Base-by-base conservation (phyloP, 371 early-diverging fungal species). In the Dipsacomyces acuminosporus region DNA sequence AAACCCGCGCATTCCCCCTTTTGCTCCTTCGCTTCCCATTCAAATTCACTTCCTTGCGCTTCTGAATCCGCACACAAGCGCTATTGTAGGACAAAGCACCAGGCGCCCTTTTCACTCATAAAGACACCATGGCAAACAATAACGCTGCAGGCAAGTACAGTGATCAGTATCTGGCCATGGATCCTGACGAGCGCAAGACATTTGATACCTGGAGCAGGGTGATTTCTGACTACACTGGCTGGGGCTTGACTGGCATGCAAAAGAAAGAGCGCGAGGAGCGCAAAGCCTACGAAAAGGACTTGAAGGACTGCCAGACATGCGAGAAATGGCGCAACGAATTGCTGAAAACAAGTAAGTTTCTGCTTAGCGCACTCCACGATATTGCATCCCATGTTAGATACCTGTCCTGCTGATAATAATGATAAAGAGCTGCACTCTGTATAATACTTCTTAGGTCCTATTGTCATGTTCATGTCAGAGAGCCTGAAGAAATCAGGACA, bases 391-490 rank as follows among this genome's bases (percentile, higher is more conserved):
- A n/a, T n/a, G n/a, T n/a, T n/a, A n/a, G n/a, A n/a, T 36, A 36
- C 36, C 13, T 36, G 14, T 36, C 13, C 36, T n/a, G n/a, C n/a
- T n/a, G n/a, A n/a, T n/a, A n/a, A n/a, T n/a, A n/a, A n/a, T n/a
- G n/a, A n/a, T n/a, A n/a, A n/a, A n/a, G n/a, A n/a, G n/a, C n/a
- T n/a, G 17, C 15, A n/a, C 44, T 13, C 44, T n/a, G n/a, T 11
- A 30, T 30, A 5, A 5, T 7, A 5, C 30, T 30, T 5, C 30
- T 30, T 30, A 30, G 30, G 90, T 67, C 90, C 95, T 11, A 78
- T 90, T 48, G 85, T 93, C 2, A 73, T 76, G 26, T 93, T 94
- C 67, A 90, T 94, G 91, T 64, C 85, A 41, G 82, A 88, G 42
- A 78, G 86, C 41, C 72, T 94, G 20, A 70, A 73, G 36, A 81